Conservation (phyloP, 2,329 filamentous ascomycete species). For the Hymenoscyphus infarciens region DNA sequence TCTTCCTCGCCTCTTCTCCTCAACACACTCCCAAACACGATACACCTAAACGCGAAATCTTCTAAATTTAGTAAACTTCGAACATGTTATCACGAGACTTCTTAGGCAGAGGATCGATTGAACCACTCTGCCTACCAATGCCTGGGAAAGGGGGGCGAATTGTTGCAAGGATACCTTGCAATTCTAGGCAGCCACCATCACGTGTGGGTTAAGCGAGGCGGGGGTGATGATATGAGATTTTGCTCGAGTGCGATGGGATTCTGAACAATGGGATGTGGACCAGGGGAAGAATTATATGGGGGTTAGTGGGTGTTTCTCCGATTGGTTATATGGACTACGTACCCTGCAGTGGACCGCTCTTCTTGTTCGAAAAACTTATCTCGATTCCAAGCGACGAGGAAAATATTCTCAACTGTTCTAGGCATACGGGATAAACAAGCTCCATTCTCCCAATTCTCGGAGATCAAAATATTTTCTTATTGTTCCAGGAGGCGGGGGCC, state of each 20-base stretch:
- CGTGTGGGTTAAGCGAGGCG: conserved; percentile 7
- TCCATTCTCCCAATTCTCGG: too few species aligned
- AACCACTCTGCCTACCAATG: conserved; percentile 6
- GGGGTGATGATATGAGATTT: background rate
- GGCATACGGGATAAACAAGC: too few species aligned
- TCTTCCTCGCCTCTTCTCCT: background rate
- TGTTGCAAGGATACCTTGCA: conserved; percentile 13
- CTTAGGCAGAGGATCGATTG: conserved; percentile 7
- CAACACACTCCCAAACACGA: background rate
- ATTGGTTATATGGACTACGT: too few species aligned
- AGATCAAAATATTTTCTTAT: too few species aligned
- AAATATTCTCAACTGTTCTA: too few species aligned
- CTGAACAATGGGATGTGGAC: background rate
- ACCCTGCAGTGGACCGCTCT: too few species aligned
- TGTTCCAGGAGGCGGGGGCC: too few species aligned
- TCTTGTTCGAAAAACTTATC: too few species aligned
- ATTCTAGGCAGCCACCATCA: conserved; percentile 19
- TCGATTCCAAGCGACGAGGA: too few species aligned
- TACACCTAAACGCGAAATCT: conserved; percentile 13
- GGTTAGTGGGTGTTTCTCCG: too few species aligned
- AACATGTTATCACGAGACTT: conserved; percentile 24
- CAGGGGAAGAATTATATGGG: too few species aligned
- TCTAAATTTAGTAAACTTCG: conserved; percentile 18
- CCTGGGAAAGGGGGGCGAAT: conserved; percentile 12
- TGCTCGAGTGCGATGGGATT: background rate